Evolutionary conservation across 352 stramenopile species (phyloP).

Genomic region (Phytophthora litchii): DNA sequence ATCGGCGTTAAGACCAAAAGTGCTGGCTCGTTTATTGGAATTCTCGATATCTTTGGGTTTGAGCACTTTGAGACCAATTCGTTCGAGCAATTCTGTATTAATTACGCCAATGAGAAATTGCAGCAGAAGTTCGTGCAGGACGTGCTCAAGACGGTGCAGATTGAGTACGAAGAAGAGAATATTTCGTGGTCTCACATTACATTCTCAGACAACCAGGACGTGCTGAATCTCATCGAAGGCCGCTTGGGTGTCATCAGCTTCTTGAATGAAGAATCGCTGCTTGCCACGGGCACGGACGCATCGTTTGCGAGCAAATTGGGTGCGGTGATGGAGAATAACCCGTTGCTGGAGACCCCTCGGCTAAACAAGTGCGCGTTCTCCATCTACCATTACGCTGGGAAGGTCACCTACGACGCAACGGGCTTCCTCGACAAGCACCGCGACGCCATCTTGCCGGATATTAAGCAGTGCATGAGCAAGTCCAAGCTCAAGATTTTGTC

Average conservation of each 20-base stretch:
- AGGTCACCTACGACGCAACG: slow-evolving; percentile 84
- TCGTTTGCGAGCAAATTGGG: slow-evolving; percentile 90
- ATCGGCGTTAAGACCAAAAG: slow-evolving; percentile 72
- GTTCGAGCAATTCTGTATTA: slow-evolving; percentile 94
- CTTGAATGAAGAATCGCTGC: slow-evolving; percentile 90
- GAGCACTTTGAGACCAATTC: slow-evolving; percentile 92
- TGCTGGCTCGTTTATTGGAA: slow-evolving; percentile 86
- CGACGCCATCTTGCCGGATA: slow-evolving; percentile 83
- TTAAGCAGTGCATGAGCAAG: slow-evolving; percentile 86
- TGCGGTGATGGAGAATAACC: slow-evolving; percentile 89
- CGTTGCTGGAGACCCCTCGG: slow-evolving; percentile 81
- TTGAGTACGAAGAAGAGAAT: slow-evolving; percentile 92
- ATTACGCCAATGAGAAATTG: slow-evolving; percentile 93
- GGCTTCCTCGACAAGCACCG: slow-evolving; percentile 89
- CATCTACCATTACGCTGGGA: slow-evolving; percentile 87
- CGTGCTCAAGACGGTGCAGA: slow-evolving; percentile 93
- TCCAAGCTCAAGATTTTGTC: slow-evolving; percentile 66
- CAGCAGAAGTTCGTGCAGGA: slow-evolving; percentile 90
- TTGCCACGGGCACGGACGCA: slow-evolving; percentile 82
- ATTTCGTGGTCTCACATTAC: slow-evolving; percentile 92
- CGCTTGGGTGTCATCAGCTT: slow-evolving; percentile 89
- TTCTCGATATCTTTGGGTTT: slow-evolving; percentile 94
- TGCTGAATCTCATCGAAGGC: slow-evolving; percentile 91
- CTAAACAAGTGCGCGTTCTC: slow-evolving; percentile 86
- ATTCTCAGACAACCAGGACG: slow-evolving; percentile 92